These are phyloP conservation scores for Epichloe gansuensis DNA, from an alignment of 2,329 filamentous ascomycete species.

Conservation along the genomic window DNA sequence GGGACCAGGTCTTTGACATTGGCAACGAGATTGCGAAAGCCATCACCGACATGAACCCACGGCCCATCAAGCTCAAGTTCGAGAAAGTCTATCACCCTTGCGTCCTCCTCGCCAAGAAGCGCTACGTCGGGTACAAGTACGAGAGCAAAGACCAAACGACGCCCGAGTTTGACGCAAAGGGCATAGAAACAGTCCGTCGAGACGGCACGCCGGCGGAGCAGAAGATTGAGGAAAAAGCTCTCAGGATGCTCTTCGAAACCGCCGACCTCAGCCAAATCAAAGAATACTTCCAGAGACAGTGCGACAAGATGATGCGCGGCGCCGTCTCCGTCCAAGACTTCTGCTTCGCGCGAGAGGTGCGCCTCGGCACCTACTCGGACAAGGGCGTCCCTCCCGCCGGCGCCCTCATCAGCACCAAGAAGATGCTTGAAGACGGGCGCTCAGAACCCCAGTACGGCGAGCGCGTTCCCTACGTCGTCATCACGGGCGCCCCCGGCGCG, in stretches of 20 bases:
- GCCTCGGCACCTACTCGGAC: conserved; percentile 70
- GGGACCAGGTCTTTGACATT: conserved; percentile 80
- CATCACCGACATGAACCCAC: conserved; percentile 80
- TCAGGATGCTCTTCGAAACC: conserved; percentile 82
- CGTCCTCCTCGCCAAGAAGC: conserved; percentile 87
- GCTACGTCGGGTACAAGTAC: conserved; percentile 97
- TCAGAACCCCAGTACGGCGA: conserved; percentile 91
- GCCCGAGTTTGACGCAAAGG: conserved; percentile 93
- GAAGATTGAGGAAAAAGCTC: conserved; percentile 86
- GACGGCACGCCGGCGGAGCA: conserved; percentile 93
- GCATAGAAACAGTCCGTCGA: conserved; percentile 90
- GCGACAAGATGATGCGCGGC: conserved; percentile 82
- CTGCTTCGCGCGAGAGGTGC: conserved; percentile 87
- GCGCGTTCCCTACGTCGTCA: conserved; percentile 85
- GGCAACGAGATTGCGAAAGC: conserved; percentile 83
- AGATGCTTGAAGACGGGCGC: conserved; percentile 76
- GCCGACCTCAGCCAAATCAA: conserved; percentile 83
- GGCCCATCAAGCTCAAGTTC: conserved; percentile 90
- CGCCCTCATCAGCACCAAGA: conserved; percentile 72
- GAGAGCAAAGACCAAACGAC: conserved; percentile 61
- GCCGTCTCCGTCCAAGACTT: conserved; percentile 88
- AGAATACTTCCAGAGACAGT: conserved; percentile 78
- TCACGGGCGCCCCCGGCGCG: conserved; percentile 76
- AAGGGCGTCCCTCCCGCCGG: conserved; percentile 71
- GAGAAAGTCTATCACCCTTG: conserved; percentile 98